Evolutionary conservation across 495 filamentous ascomycete genomes (phyloP).

Genomic region (Viridothelium virens): DNA sequence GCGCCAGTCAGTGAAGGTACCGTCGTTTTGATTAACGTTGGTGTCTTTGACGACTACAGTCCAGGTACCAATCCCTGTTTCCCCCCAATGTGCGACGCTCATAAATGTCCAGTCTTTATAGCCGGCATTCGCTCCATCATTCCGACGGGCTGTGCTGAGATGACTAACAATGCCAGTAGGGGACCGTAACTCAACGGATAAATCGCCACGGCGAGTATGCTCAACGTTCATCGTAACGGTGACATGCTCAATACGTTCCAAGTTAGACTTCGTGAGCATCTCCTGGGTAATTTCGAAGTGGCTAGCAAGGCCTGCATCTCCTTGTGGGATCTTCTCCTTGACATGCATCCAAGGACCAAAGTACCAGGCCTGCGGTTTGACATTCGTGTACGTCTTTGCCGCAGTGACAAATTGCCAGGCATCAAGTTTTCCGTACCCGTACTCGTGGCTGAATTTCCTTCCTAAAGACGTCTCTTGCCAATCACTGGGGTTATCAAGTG

Average conservation of each 20-base stretch:
- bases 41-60: constrained; percentile 85
- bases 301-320: constrained; percentile 68
- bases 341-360: constrained; percentile 89
- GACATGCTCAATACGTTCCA: constrained; percentile 83
- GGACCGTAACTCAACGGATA: constrained; percentile 86
- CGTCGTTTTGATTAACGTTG: constrained; percentile 62
- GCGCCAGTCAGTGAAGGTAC: constrained; percentile 85
- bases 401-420: constrained; percentile 76
- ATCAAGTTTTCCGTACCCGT: constrained; percentile 92
- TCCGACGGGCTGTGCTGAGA: constrained; percentile 61
- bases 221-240: constrained; percentile 95
- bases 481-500: constrained; percentile 63
- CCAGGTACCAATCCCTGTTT: constrained; percentile 81
- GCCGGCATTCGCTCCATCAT: constrained; percentile 57
- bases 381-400: constrained; percentile 74
- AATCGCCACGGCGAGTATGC: constrained; percentile 77
- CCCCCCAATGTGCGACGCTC: constrained; percentile 95
- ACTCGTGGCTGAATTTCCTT: constrained; percentile 83
- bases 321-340: constrained; percentile 77
- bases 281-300: constrained; percentile 67
- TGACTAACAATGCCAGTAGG: constrained; percentile 76
- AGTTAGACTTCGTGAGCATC: constrained; percentile 70
- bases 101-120: constrained; percentile 98
- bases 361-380: constrained; percentile 97
- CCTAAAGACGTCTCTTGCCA: constrained; percentile 78